phyloP scores from a whole-genome alignment of 257 asterid species.

The Buddleja alternifolia region DNA sequence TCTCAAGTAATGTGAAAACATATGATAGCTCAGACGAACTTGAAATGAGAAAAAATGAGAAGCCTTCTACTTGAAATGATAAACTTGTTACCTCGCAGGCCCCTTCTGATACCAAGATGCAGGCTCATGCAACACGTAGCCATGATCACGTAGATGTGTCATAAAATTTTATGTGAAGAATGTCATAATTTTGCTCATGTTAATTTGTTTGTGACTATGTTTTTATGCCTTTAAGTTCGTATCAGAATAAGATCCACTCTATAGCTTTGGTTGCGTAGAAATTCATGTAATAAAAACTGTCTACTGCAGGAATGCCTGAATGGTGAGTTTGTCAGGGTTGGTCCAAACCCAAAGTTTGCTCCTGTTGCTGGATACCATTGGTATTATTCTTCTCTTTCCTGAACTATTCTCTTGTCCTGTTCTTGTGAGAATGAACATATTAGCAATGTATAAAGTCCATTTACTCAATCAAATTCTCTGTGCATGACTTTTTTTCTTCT shows the following conservation, averaged over 20 bases:
- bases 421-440: constrained; percentile 7
- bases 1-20: neutral
- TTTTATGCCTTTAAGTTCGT: constrained; percentile 8
- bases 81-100: neutral
- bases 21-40: neutral
- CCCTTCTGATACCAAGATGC: neutral
- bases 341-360: constrained; percentile 87
- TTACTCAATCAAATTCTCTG: neutral
- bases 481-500: constrained; percentile 10
- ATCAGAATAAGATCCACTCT: neutral
- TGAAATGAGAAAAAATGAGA: neutral
- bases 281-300: constrained; percentile 14
- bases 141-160: neutral
- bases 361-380: constrained; percentile 99
- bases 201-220: neutral
- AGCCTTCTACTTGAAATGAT: neutral
- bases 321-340: constrained; percentile 97
- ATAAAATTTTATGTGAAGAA: neutral
- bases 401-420: neutral
- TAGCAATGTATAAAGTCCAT: neutral
- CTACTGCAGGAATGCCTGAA: constrained; percentile 80
- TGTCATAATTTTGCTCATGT: neutral
- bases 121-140: neutral
- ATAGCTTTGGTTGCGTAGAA: constrained; percentile 15
- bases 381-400: constrained; percentile 43